phyloP scores from a whole-genome alignment of 805 yeast genomes.

The Saccharomycopsis sp. region DNA sequence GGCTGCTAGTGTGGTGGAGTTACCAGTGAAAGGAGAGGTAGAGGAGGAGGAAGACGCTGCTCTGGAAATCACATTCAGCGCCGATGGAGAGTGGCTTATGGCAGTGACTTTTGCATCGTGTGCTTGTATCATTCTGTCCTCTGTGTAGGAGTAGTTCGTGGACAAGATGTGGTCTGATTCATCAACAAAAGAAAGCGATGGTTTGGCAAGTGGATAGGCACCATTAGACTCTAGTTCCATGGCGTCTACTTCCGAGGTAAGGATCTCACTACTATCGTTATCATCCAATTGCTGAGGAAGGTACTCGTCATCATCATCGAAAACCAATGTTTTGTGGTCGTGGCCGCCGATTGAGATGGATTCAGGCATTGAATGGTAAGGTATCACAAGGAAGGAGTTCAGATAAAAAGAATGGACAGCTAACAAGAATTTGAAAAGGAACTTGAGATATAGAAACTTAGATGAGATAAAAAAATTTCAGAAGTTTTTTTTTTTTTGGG shows the following conservation, averaged over 20 bases:
- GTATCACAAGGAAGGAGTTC: too few relatives aligned
- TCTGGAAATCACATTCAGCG: too few relatives aligned
- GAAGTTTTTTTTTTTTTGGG: too few relatives aligned
- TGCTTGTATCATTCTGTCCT: slow-evolving; percentile 54
- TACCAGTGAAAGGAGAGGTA: not conserved
- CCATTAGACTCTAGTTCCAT: too few relatives aligned
- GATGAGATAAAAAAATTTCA: not conserved
- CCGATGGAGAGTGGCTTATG: slow-evolving; percentile 32
- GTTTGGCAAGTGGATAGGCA: not conserved
- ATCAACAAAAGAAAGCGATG: slow-evolving; percentile 8
- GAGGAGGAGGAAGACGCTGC: not conserved
- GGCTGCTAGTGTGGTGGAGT: too few relatives aligned
- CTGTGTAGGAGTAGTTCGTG: slow-evolving; percentile 56
- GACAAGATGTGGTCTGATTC: slow-evolving; percentile 24
- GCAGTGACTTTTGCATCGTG: slow-evolving; percentile 62
- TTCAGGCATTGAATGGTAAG: too few relatives aligned
- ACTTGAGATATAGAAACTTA: not conserved
- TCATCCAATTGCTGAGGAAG: too few relatives aligned
- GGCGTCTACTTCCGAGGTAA: slow-evolving; percentile 94
- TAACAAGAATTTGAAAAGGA: not conserved
- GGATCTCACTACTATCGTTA: slow-evolving; percentile 36
- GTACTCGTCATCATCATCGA: not conserved
- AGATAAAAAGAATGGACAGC: too few relatives aligned
- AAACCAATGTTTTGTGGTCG: not conserved
- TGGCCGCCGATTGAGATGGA: too few relatives aligned